These are phyloP conservation scores for Schizochytrium sp. DNA, from an alignment of 108 stramenopile species.

Conservation along the genomic window DNA sequence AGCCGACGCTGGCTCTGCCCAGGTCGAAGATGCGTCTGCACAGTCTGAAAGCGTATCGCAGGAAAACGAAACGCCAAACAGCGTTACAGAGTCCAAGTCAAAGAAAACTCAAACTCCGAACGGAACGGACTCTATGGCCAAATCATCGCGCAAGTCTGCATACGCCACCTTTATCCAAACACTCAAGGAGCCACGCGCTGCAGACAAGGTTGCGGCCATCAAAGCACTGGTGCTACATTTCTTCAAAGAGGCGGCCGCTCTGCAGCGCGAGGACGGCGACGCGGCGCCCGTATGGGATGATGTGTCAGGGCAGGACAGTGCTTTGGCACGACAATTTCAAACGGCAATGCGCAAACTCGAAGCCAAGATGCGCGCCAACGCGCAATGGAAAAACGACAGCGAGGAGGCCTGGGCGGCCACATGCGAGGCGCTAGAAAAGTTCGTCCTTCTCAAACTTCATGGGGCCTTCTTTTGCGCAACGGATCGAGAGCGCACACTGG, in stretches of 20 bases:
- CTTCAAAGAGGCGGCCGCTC: neutral
- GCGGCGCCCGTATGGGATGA: neutral
- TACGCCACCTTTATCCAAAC: neutral
- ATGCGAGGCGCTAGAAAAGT: constrained; percentile 15
- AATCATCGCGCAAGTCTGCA: neutral
- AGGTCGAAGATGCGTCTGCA: no score
- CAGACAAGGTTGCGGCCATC: neutral
- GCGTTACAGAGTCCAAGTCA: no score
- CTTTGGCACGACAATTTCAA: neutral
- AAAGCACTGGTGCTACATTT: neutral
- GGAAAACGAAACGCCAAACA: no score
- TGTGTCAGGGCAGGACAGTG: neutral
- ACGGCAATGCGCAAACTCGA: neutral
- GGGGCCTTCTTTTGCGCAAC: neutral
- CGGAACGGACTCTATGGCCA: no score
- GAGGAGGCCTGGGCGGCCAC: neutral
- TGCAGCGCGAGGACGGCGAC: neutral
- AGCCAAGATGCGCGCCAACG: neutral
- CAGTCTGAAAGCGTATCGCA: no score
- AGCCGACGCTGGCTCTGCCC: no score
- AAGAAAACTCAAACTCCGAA: no score
- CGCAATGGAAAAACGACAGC: neutral
- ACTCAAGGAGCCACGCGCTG: neutral
- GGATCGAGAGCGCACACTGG: neutral
- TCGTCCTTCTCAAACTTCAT: neutral